Evolutionary conservation across 805 yeast species (phyloP).

Genomic region (Maudiozyma bulderi): DNA sequence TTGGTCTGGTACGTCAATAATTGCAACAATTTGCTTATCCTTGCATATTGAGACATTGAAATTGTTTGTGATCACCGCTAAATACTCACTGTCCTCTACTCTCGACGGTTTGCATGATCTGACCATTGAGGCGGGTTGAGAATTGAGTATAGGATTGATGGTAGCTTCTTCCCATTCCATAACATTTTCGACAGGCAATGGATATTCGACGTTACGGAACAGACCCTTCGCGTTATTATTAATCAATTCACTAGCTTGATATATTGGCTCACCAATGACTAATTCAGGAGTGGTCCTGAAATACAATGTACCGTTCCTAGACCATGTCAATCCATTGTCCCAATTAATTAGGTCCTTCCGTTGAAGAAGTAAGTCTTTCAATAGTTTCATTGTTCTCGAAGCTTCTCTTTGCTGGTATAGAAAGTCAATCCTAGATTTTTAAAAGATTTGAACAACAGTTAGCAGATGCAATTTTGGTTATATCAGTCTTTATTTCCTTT

Average conservation of each 20-base stretch:
- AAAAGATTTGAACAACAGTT: too few species aligned
- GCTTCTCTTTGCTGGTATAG: too few species aligned
- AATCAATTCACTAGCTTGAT: constrained; percentile 8
- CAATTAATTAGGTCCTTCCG: constrained; percentile 24
- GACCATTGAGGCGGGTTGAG: constrained; percentile 22
- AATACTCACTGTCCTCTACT: constrained; percentile 6
- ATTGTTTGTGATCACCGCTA: constrained; percentile 25
- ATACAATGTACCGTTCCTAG: constrained; percentile 22
- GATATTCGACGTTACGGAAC: constrained; percentile 21
- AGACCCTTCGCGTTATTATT: constrained; percentile 14
- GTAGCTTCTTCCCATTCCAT: constrained; percentile 20
- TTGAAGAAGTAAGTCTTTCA: constrained; percentile 20
- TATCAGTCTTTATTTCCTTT: too few species aligned
- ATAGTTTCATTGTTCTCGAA: constrained; percentile 13
- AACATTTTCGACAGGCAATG: constrained; percentile 17
- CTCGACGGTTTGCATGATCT: constrained; percentile 17
- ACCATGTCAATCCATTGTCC: constrained; percentile 22
- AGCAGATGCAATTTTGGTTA: too few species aligned
- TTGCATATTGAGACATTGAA: constrained; percentile 19
- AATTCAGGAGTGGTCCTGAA: constrained; percentile 21
- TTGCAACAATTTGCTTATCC: constrained; percentile 7
- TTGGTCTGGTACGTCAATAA: constrained; percentile 16
- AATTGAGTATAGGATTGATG: constrained; percentile 18
- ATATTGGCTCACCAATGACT: constrained; percentile 22
- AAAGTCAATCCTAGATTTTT: neutral